A percentile compares a stretch with the other conserved stretches of the same genome.
These are phyloP conservation scores for Hyphodiscus hymeniophilus DNA, from an alignment of 495 filamentous ascomycete genomes.

Conservation along the genomic window DNA sequence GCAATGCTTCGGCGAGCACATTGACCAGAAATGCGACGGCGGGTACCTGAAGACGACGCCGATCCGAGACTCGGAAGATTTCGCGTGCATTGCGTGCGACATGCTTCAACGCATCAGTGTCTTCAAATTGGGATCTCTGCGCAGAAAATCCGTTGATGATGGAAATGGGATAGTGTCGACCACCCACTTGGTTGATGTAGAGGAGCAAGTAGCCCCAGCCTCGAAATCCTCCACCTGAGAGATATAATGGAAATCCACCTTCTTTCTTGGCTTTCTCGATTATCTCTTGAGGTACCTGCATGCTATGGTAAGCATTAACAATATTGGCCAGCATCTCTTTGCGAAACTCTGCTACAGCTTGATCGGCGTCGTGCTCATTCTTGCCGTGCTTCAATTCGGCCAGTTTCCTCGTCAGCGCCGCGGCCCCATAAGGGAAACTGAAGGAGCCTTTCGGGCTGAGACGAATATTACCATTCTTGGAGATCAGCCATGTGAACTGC, in stretches of 20 bases:
- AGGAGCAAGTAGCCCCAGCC: slow-evolving; percentile 67
- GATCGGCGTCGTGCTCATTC: slow-evolving; percentile 22
- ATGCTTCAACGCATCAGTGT: slow-evolving; percentile 38
- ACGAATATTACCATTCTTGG: slow-evolving; percentile 37
- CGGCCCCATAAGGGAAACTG: slow-evolving; percentile 66
- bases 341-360: slow-evolving; percentile 33
- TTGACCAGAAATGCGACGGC: slow-evolving; percentile 59
- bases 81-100: slow-evolving; percentile 29
- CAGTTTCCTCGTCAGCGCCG: slow-evolving; percentile 50
- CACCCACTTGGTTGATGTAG: slow-evolving; percentile 34
- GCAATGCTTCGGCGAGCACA: slow-evolving; percentile 47
- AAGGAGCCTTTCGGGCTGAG: slow-evolving; percentile 46
- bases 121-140: slow-evolving; percentile 40
- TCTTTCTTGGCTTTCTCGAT: slow-evolving; percentile 28
- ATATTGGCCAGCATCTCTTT: slow-evolving; percentile 44
- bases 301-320: slow-evolving; percentile 36
- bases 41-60: slow-evolving; percentile 56
- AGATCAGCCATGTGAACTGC: slow-evolving; percentile 61
- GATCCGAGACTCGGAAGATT: slow-evolving; percentile 62
- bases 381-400: slow-evolving; percentile 22
- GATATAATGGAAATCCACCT: slow-evolving; percentile 51
- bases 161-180: slow-evolving; percentile 57
- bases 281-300: slow-evolving; percentile 45
- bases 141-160: slow-evolving; percentile 66
- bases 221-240: slow-evolving; percentile 65